Percentiles rank a stretch among this genome's conserved stretches.
phyloP scores from a whole-genome alignment of 176 grass and related monocot genomes.

The Secale cereale region DNA sequence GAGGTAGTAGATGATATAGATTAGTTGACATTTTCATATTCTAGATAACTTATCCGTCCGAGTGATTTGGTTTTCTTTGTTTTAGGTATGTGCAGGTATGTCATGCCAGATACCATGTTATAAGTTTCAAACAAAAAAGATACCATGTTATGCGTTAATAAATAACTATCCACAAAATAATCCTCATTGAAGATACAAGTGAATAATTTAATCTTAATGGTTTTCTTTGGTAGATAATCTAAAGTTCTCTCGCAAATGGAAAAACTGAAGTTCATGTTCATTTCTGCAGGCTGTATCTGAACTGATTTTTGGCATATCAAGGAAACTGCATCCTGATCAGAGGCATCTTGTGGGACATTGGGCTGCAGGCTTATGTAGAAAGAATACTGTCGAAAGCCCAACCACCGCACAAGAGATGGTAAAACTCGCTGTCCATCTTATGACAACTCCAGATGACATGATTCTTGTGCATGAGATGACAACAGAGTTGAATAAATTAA shows the following conservation, averaged over 20 bases:
- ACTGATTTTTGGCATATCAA: slow-evolving; percentile 55
- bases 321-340: slow-evolving; percentile 51
- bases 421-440: slow-evolving; percentile 50
- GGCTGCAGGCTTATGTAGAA: slow-evolving; percentile 43
- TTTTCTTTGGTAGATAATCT: slow-evolving; percentile 17
- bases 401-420: slow-evolving; percentile 46
- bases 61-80: not conserved
- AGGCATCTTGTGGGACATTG: slow-evolving; percentile 60
- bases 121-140: no score
- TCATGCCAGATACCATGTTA: not conserved
- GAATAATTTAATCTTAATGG: not conserved
- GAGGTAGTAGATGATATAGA: not conserved
- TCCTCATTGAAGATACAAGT: slow-evolving; percentile 1
- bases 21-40: not conserved
- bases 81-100: not conserved
- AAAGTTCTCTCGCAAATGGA: not conserved
- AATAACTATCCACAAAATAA: not conserved
- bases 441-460: slow-evolving; percentile 56
- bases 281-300: slow-evolving; percentile 64
- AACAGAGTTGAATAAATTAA: slow-evolving; percentile 44
- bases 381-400: slow-evolving; percentile 42
- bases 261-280: slow-evolving; percentile 25
- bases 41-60: not conserved
- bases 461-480: slow-evolving; percentile 56
- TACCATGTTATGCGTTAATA: not conserved